Evolutionary conservation across 257 asterid genomes (phyloP).

Genomic region (Solanum habrochaites): DNA sequence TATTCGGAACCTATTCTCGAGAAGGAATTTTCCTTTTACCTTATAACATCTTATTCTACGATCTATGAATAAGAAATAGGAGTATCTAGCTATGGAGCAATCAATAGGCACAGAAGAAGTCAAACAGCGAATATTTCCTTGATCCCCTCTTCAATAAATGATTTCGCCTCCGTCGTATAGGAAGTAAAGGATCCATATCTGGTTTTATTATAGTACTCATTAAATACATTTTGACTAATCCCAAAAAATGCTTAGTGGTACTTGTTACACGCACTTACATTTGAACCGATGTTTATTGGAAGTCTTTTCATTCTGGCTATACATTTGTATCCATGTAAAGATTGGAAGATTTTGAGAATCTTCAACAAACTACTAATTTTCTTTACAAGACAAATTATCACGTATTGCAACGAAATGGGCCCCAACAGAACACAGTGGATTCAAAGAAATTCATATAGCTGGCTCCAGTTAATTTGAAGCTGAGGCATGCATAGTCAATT

Average conservation of each 20-base stretch:
- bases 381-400: background rate
- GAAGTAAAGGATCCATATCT: background rate
- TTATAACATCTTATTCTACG: background rate
- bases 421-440: background rate
- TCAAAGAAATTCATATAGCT: background rate
- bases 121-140: background rate
- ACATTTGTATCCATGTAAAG: background rate
- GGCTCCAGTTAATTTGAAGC: background rate
- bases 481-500: background rate
- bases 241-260: background rate
- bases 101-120: background rate
- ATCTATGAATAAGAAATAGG: background rate
- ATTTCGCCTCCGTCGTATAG: background rate
- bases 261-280: background rate
- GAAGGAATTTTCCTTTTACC: background rate
- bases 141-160: background rate
- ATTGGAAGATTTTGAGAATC: background rate
- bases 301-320: background rate
- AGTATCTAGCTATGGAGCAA: background rate
- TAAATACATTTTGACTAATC: background rate
- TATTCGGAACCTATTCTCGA: background rate
- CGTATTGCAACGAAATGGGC: background rate
- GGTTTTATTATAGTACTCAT: background rate
- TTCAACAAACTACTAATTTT: background rate
- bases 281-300: background rate